phyloP scores from a whole-genome alignment of 2,329 filamentous ascomycete genomes.

The Hawksworthiomyces lignivorus region DNA sequence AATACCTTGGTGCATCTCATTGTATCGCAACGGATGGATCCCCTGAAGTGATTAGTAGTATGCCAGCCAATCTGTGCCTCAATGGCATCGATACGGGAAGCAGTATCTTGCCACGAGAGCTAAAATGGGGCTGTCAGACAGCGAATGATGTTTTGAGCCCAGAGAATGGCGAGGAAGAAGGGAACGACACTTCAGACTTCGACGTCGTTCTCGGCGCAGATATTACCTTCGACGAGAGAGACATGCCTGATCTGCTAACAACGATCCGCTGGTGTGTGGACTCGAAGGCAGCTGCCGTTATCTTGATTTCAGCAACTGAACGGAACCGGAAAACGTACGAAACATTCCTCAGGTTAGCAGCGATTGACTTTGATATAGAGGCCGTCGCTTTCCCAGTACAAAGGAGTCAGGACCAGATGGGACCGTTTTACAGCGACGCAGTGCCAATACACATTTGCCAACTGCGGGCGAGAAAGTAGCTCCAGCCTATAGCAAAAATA shows the following conservation, averaged over 20 bases:
- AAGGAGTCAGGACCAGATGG: slow-evolving; percentile 36
- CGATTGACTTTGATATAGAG: slow-evolving; percentile 34
- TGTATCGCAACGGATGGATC: slow-evolving; percentile 69
- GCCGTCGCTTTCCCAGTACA: slow-evolving; percentile 36
- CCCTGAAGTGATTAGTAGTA: slow-evolving; percentile 58
- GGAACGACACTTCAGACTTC: slow-evolving; percentile 38
- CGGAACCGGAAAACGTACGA: slow-evolving; percentile 63
- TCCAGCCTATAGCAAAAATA: too few relatives aligned
- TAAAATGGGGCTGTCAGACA: slow-evolving; percentile 50
- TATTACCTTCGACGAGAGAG: slow-evolving; percentile 64
- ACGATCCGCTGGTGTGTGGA: slow-evolving; percentile 40
- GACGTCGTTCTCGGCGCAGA: slow-evolving; percentile 70
- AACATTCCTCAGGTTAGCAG: slow-evolving; percentile 51
- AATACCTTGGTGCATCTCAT: slow-evolving; percentile 49
- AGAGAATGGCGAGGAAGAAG: slow-evolving; percentile 42
- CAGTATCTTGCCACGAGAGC: slow-evolving; percentile 41
- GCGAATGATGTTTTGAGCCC: too few relatives aligned
- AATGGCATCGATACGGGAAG: slow-evolving; percentile 51
- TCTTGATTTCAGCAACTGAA: slow-evolving; percentile 63
- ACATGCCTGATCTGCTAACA: slow-evolving; percentile 55
- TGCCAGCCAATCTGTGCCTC: slow-evolving; percentile 60
- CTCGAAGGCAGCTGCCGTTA: slow-evolving; percentile 45
- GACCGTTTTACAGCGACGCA: slow-evolving; percentile 57
- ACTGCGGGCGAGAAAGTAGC: neutral
- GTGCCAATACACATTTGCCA: slow-evolving; percentile 51